Conservation (phyloP, 2,329 filamentous ascomycete genomes). For the Fusarium veterinarium region DNA sequence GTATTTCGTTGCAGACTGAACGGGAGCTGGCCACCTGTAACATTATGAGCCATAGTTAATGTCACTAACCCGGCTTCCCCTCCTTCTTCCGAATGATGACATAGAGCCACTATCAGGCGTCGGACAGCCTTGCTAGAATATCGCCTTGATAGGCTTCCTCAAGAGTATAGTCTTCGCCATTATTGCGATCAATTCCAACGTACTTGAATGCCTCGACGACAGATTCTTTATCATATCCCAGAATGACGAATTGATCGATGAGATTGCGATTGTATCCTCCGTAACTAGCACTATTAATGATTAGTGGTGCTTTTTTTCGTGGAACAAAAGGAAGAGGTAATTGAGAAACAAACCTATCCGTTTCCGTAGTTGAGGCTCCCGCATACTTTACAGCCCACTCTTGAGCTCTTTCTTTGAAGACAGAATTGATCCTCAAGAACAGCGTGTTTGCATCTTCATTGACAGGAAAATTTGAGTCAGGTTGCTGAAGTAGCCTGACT, state of each 20-base stretch:
- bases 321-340: not conserved
- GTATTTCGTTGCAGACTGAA: too few relatives aligned
- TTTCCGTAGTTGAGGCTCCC: too few relatives aligned
- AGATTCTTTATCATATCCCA: not conserved
- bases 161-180: not conserved
- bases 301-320: fast-evolving
- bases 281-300: not conserved
- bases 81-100: too few relatives aligned
- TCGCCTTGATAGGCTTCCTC: not conserved
- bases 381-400: not conserved
- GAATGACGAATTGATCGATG: fast-evolving
- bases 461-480: fast-evolving
- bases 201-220: not conserved
- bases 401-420: not conserved
- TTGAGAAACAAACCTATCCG: not conserved
- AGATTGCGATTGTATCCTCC: not conserved
- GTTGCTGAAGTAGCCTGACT: not conserved
- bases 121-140: not conserved
- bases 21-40: too few relatives aligned
- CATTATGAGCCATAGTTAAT: too few relatives aligned
- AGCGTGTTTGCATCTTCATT: not conserved
- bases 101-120: fast-evolving
- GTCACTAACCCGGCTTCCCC: too few relatives aligned
- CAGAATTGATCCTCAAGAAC: not conserved
- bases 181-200: not conserved